Evolutionary conservation across 441 rosid genomes (phyloP).

Genomic region (Jatropha multifida): DNA sequence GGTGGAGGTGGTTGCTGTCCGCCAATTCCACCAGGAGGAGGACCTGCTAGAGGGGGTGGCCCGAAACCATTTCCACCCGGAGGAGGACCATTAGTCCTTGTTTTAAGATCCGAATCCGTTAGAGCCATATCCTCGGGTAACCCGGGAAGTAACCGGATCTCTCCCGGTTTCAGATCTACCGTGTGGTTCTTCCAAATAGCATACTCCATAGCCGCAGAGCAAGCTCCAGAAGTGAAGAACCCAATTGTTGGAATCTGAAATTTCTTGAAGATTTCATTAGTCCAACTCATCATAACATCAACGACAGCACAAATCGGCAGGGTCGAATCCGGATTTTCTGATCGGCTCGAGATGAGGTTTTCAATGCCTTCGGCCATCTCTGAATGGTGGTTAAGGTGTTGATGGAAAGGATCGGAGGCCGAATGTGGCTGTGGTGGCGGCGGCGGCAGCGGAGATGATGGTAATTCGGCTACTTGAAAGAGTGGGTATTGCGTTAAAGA

Average conservation of each 20-base stretch:
- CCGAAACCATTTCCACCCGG: conserved; percentile 14
- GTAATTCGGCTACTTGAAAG: conserved; percentile 25
- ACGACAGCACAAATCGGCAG: conserved; percentile 42
- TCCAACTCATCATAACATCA: conserved; percentile 51
- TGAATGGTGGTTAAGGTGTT: conserved; percentile 13
- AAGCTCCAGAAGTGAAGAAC: conserved; percentile 57
- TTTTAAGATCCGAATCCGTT: conserved; percentile 36
- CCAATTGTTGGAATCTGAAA: conserved; percentile 36
- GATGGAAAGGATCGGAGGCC: conserved; percentile 16
- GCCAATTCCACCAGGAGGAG: not conserved
- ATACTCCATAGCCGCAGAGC: conserved; percentile 49
- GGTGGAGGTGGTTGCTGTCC: not conserved
- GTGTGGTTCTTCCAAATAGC: conserved; percentile 40
- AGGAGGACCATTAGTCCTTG: conserved; percentile 26
- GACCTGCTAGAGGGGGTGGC: not conserved
- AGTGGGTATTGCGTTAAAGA: conserved; percentile 33
- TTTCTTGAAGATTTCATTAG: conserved; percentile 27
- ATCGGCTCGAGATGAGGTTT: conserved; percentile 22
- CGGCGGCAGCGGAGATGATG: conserved; percentile 18
- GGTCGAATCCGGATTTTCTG: not conserved
- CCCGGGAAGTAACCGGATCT: conserved; percentile 41
- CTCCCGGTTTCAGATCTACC: conserved; percentile 32
- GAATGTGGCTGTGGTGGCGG: not conserved
- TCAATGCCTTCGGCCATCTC: conserved; percentile 28
- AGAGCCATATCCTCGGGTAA: conserved; percentile 49